These are phyloP conservation scores for Apiotrichum domesticum DNA, from an alignment of 1,284 basidiomycete genomes.

Conservation along the genomic window DNA sequence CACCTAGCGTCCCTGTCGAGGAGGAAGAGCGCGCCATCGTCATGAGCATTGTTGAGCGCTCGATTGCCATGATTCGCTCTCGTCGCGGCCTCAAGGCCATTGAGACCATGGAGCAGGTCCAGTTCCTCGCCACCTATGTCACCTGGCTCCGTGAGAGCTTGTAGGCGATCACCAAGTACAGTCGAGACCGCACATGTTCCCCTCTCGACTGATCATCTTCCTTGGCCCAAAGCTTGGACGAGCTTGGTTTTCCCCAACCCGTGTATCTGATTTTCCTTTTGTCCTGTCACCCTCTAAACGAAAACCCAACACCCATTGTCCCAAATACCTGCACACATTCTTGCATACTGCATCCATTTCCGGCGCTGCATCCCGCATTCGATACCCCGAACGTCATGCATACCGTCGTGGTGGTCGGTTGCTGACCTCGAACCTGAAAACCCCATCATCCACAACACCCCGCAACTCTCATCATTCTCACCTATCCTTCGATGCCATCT, in stretches of 20 bases:
- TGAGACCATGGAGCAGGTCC: slow-evolving; percentile 86
- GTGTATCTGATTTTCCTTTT: not conserved
- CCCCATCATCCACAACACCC: not conserved
- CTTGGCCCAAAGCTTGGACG: no score
- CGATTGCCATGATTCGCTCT: slow-evolving; percentile 65
- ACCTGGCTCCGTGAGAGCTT: slow-evolving; percentile 53
- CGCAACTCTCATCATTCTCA: not conserved
- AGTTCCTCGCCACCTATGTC: slow-evolving; percentile 73
- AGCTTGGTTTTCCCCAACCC: not conserved
- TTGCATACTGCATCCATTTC: slow-evolving; percentile 1
- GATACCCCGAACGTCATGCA: not conserved
- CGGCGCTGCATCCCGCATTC: slow-evolving; percentile 1
- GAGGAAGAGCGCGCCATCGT: slow-evolving; percentile 51
- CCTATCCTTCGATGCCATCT: not conserved
- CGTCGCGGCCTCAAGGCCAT: slow-evolving; percentile 77
- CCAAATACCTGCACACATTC: not conserved
- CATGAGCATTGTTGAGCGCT: slow-evolving; percentile 60
- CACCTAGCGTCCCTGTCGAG: not conserved
- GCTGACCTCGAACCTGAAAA: not conserved
- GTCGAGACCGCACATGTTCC: not conserved
- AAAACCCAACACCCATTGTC: not conserved
- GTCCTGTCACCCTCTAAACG: not conserved
- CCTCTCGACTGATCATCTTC: not conserved
- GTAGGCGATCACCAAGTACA: not conserved
- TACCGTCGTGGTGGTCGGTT: not conserved